phyloP scores from a whole-genome alignment of 768 basidiomycete genomes.

The Suillus bovinus region DNA sequence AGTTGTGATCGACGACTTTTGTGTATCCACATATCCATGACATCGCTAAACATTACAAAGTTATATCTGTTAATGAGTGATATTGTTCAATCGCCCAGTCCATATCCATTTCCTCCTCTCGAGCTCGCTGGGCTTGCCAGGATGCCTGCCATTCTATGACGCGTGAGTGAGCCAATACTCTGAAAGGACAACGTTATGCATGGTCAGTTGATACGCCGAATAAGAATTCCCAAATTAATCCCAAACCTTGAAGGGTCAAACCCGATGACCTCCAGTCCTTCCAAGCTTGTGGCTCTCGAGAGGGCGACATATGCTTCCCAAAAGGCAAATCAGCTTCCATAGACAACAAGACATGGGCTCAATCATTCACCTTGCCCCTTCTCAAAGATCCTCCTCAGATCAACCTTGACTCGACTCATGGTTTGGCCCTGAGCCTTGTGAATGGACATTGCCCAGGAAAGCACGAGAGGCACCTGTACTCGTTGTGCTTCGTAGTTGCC shows the following conservation, averaged over 20 bases:
- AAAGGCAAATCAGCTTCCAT: constrained; percentile 5
- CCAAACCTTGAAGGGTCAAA: constrained; percentile 36
- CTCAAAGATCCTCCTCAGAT: constrained; percentile 88
- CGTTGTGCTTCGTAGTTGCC: constrained; percentile 37
- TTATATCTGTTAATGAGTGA: constrained; percentile 24
- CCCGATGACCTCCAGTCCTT: constrained; percentile 39
- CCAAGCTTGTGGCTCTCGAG: constrained; percentile 42
- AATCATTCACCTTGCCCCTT: constrained; percentile 56
- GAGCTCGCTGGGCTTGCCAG: constrained; percentile 24
- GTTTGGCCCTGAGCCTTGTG: constrained; percentile 99
- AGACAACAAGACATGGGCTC: neutral
- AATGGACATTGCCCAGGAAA: constrained; percentile 98
- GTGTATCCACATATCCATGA: constrained; percentile 4
- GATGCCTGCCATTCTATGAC: constrained; percentile 33
- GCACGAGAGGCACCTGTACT: constrained; percentile 73
- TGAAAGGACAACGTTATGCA: constrained; percentile 16
- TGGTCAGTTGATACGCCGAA: neutral
- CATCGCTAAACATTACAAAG: constrained; percentile 11
- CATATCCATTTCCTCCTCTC: constrained; percentile 34
- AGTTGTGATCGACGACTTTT: neutral
- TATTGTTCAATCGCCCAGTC: constrained; percentile 34
- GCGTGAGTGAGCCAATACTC: constrained; percentile 37
- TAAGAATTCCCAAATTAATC: neutral
- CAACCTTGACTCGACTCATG: constrained; percentile 89
- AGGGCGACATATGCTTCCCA: constrained; percentile 35